Percentiles rank a stretch among this genome's conserved stretches.
phyloP scores from a whole-genome alignment of 371 early-diverging fungal genomes.

The Circinella umbellata region DNA sequence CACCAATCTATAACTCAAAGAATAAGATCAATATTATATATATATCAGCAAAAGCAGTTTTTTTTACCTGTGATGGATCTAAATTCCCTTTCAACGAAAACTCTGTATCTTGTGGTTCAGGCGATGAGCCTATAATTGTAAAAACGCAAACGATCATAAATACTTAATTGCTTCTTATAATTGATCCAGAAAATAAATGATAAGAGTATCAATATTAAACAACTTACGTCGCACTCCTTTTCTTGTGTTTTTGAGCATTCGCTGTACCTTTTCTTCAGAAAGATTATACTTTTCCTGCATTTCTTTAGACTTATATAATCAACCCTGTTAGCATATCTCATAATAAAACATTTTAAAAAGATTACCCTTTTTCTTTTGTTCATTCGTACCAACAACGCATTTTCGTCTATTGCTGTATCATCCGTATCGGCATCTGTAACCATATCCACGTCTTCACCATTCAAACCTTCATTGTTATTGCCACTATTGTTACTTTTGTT shows the following conservation, averaged over 20 bases:
- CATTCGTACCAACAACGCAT: slow-evolving; percentile 18
- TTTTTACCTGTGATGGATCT: slow-evolving; percentile 38
- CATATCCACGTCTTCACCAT: slow-evolving; percentile 10
- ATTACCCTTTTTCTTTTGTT: slow-evolving; percentile 16
- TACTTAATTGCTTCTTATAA: no score
- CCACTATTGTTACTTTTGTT: not conserved
- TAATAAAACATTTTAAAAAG: not conserved
- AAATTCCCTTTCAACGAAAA: slow-evolving; percentile 28
- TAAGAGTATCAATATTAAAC: not conserved
- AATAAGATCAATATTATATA: not conserved
- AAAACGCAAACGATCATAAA: no score
- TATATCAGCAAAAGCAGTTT: no score
- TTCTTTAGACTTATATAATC: slow-evolving; percentile 46
- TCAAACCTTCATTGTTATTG: slow-evolving; percentile 9
- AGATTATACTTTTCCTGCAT: slow-evolving; percentile 68
- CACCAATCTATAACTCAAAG: slow-evolving; percentile 13
- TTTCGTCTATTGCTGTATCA: slow-evolving; percentile 12
- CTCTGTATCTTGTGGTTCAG: slow-evolving; percentile 31
- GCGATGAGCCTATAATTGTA: not conserved
- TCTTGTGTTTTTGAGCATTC: slow-evolving; percentile 57
- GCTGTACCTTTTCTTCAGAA: slow-evolving; percentile 60
- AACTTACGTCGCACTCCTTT: slow-evolving; percentile 40
- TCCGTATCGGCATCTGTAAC: slow-evolving; percentile 23
- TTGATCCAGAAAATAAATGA: no score
- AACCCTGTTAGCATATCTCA: slow-evolving; percentile 3